Conservation (phyloP, 2,329 filamentous ascomycete species). For the Microcera coccophila region DNA sequence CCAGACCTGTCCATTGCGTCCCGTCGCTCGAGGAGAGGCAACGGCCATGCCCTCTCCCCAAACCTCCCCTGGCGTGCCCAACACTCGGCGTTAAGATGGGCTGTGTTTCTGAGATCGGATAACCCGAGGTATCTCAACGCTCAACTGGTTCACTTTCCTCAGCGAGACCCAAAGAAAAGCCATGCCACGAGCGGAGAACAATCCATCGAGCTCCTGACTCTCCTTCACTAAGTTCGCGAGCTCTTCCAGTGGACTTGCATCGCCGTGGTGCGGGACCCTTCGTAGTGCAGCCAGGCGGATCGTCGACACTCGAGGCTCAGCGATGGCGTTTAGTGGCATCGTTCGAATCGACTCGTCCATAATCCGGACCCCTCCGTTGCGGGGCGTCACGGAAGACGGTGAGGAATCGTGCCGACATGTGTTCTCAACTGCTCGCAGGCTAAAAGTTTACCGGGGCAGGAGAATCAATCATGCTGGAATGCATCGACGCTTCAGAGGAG, state of each 20-base stretch:
- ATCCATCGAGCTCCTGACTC: constrained; percentile 5
- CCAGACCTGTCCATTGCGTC: constrained; percentile 1
- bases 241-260: constrained; percentile 19
- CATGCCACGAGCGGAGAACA: constrained; percentile 5
- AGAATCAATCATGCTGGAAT: constrained; percentile 10
- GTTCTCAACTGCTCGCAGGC: constrained; percentile 14
- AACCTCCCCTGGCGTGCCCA: constrained; percentile 22
- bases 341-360: not conserved
- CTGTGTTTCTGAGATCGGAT: constrained; percentile 1
- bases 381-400: not conserved
- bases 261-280: constrained; percentile 10
- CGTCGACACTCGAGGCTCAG: constrained; percentile 18
- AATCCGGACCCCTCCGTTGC: not conserved
- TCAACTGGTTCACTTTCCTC: not conserved
- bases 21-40: not conserved
- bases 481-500: constrained; percentile 11
- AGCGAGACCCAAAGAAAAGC: not conserved
- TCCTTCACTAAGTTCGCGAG: constrained; percentile 17
- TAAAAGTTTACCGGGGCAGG: constrained; percentile 15
- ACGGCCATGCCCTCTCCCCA: not conserved
- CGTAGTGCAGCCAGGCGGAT: constrained; percentile 11
- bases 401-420: not conserved
- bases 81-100: constrained; percentile 29
- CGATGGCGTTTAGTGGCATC: constrained; percentile 15
- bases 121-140: constrained; percentile 6